Evolutionary conservation across 139 green algal genomes (phyloP), one percentile per base, ranked within the genome.

Genomic region (Mesotaenium endlicherianum): DNA sequence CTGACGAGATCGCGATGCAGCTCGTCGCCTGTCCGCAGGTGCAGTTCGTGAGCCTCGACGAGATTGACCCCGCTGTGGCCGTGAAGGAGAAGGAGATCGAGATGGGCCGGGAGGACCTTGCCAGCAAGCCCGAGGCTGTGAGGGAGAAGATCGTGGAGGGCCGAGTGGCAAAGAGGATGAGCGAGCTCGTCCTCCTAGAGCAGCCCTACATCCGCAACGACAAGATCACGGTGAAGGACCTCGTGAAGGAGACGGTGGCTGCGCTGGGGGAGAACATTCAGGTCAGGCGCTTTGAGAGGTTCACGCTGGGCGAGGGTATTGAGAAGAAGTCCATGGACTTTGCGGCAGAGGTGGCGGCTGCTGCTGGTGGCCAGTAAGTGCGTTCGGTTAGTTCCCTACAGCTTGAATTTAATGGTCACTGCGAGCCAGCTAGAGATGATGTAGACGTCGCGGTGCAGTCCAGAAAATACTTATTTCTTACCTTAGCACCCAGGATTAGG

Each of bases 121-220:
- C 89, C 82, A 88, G 31, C 91, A 99, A 99, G 91, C 95, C 95
- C 16, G 96, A 99, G 81, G 88, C 91, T 59, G 97, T 98, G 81
- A 91, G 93, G 34, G 92, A 86, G 42, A 98, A 98, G 92, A 98
- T 99, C 80, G 96, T 97, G 45, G 90, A 98, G 70, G 96, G 96
- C 17, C 93, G 96, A 6, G 82, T 98, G 42, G 90, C 90, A 40
- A 99, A 99, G 92, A 92, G 97, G 30, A 89, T 92, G 6, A 92
- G 93, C 41, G 92, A 97, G 89, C 89, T 93, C 83, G 90, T 91
- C 5, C 90, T 98, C 39, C 68, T 97, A 49, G 91, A 97, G 74
- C 95, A 99, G 90, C 80, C 89, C 1, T 99, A 94, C 90, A 95
- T 99, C 81, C 94, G 94, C 84, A 95, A 99, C 90, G 91, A 91